These are phyloP conservation scores for Fusarium circinatum DNA, from an alignment of 2,329 filamentous ascomycete species.

Conservation along the genomic window DNA sequence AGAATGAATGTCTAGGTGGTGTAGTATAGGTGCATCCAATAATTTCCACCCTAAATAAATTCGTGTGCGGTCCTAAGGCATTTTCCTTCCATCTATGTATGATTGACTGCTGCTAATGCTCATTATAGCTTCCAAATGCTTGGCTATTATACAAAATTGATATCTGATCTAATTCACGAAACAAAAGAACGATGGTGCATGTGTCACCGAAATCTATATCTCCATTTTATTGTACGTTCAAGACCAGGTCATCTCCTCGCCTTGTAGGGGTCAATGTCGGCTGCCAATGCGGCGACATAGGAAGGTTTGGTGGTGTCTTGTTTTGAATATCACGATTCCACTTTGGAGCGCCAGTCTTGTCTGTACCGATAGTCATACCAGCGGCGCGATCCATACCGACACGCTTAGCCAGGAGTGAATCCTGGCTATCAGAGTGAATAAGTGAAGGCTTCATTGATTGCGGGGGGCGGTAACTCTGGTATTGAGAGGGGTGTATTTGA, in stretches of 20 bases:
- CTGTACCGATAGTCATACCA: slow-evolving; percentile 53
- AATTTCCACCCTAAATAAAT: slow-evolving; percentile 22
- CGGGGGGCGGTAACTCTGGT: slow-evolving; percentile 24
- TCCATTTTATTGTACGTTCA: slow-evolving; percentile 60
- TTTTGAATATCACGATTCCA: slow-evolving; percentile 32
- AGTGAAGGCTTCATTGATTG: slow-evolving; percentile 17
- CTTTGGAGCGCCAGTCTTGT: slow-evolving; percentile 6
- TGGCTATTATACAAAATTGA: slow-evolving; percentile 39
- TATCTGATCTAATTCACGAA: slow-evolving; percentile 17
- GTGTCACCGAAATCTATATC: slow-evolving; percentile 2
- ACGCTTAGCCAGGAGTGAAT: slow-evolving; percentile 63
- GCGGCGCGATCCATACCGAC: slow-evolving; percentile 61
- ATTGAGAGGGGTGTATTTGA: slow-evolving; percentile 29
- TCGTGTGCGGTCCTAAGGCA: slow-evolving; percentile 7
- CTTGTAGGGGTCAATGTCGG: slow-evolving; percentile 74
- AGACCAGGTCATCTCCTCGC: slow-evolving; percentile 71
- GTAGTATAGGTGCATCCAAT: slow-evolving; percentile 40
- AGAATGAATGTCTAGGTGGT: slow-evolving; percentile 32
- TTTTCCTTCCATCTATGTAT: slow-evolving; percentile 37
- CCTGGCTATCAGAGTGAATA: slow-evolving; percentile 43
- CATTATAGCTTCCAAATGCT: slow-evolving; percentile 35
- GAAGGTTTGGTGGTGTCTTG: slow-evolving; percentile 18
- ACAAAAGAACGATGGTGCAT: slow-evolving; percentile 11
- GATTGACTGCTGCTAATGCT: slow-evolving; percentile 34
- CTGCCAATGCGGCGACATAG: slow-evolving; percentile 49